Evolutionary conservation across 139 green algal species (phyloP), one percentile per base, ranked within the genome.

Genomic region (Closterium sp.): DNA sequence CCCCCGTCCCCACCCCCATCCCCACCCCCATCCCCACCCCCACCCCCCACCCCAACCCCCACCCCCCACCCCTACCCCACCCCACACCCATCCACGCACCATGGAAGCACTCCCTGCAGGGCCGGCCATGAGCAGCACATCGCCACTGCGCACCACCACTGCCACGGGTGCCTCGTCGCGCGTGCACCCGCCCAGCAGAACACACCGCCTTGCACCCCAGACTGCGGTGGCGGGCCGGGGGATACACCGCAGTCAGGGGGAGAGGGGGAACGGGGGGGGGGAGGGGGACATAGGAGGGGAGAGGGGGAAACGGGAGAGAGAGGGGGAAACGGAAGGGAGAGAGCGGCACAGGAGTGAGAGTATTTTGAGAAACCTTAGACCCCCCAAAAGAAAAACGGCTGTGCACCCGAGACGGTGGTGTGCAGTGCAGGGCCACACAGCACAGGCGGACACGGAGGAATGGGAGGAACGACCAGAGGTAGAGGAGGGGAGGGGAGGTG

Each of bases 141-240:
- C 97, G 0, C 97, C 97, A 31, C 96, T 96, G 21, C 95, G 95
- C 89, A 99, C 90, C 89, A 97, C 87, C 88, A 99, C 89, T 11
- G 97, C 91, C 1, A 93, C 96, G 7, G 97, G 97, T 0, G 50
- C 24, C 38, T 91, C 85, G 0, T 97, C 96, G 4, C 90, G 90
- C 0, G n/a, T 88, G 92, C 6, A 42, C 2, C 97, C 96, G 1
- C 97, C 97, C 29, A 98, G 95, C 2, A 99, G 95, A 92, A 99
- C n/a, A 98, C 21, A 99, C 93, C 2, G 96, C 97, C 42, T 95
- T 92, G 93, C 96, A 97, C 27, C 97, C 97, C 19, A 99, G 86
- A 86, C 95, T 94, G 91, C 21, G 87, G 30, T 9, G 19, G 29
- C 21, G 38, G 4, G 38, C 38, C 38, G 7, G 7, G 38, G 38